Percentiles rank a stretch among this genome's conserved stretches.
Conservation (phyloP, 2,329 filamentous ascomycete genomes). For the Fusarium setosum region DNA sequence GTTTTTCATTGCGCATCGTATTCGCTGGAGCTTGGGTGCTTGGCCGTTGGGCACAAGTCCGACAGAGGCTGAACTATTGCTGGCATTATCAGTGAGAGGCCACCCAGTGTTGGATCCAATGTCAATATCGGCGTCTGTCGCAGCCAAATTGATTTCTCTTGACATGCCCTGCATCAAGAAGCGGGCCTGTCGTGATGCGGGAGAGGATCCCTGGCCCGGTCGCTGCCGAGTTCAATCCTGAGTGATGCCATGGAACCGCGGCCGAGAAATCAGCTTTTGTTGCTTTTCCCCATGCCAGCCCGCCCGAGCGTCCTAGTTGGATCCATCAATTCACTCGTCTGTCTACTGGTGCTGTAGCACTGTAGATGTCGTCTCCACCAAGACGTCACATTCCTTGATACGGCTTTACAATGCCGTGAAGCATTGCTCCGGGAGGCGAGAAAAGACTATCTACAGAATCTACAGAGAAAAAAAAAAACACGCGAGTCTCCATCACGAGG, state of each 20-base stretch:
- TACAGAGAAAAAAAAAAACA: slow-evolving; percentile 6
- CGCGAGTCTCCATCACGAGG: slow-evolving; percentile 30
- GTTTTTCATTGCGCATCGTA: slow-evolving; percentile 15
- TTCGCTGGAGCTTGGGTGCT: not conserved
- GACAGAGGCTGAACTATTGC: no score
- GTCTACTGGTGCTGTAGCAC: no score
- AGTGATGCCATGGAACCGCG: no score
- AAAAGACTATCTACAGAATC: not conserved
- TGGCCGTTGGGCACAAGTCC: slow-evolving; percentile 13
- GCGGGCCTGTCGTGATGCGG: slow-evolving; percentile 1
- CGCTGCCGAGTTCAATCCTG: slow-evolving; percentile 11
- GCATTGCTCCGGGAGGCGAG: not conserved
- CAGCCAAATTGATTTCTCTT: no score
- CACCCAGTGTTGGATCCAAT: no score
- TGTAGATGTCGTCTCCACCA: not conserved
- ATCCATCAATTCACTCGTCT: not conserved
- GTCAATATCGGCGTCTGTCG: no score
- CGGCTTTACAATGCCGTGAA: not conserved
- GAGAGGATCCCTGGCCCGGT: slow-evolving; percentile 14
- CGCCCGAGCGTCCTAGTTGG: slow-evolving; percentile 5
- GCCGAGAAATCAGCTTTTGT: slow-evolving; percentile 1
- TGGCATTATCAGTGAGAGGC: no score
- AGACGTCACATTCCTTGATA: slow-evolving; percentile 9
- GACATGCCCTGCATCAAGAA: slow-evolving; percentile 6
- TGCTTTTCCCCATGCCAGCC: slow-evolving; percentile 4